phyloP scores from a whole-genome alignment of 768 basidiomycete genomes.

The Kwoniella botswanensis region DNA sequence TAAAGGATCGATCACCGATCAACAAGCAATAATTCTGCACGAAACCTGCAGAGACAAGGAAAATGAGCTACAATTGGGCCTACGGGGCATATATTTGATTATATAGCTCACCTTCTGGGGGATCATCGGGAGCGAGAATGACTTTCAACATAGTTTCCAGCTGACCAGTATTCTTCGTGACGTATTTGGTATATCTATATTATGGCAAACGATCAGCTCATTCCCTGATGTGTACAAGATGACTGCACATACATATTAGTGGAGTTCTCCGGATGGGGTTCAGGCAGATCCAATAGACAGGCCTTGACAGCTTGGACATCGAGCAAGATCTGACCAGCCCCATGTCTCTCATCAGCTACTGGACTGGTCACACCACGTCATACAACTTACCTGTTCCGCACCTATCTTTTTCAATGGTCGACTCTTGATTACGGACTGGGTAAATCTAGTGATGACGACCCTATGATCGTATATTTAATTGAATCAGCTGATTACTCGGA shows the following conservation, averaged over 20 bases:
- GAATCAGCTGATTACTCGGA: background rate
- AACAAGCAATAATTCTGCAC: constrained; percentile 93
- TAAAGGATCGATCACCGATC: constrained; percentile 91
- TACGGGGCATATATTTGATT: background rate
- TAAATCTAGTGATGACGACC: constrained; percentile 82
- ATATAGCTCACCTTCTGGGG: constrained; percentile 67
- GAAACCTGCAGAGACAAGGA: constrained; percentile 63
- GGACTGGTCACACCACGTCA: background rate
- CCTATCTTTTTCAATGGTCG: constrained; percentile 89
- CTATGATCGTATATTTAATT: constrained; percentile 60
- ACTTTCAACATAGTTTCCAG: constrained; percentile 94
- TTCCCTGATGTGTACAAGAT: background rate
- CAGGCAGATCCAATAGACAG: constrained; percentile 80
- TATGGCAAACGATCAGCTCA: background rate
- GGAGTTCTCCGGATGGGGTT: constrained; percentile 58
- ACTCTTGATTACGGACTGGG: constrained; percentile 84
- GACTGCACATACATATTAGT: constrained; percentile 48
- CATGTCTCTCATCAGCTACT: background rate
- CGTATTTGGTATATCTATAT: constrained; percentile 75
- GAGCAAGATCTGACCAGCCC: constrained; percentile 70
- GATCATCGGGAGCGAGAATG: constrained; percentile 89
- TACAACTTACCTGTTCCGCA: constrained; percentile 78
- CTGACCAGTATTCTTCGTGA: constrained; percentile 78
- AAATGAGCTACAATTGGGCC: background rate
- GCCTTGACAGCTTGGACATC: constrained; percentile 87